Evolutionary conservation across 2,329 filamentous ascomycete genomes (phyloP).

Genomic region (Pseudogymnoascus sp.): DNA sequence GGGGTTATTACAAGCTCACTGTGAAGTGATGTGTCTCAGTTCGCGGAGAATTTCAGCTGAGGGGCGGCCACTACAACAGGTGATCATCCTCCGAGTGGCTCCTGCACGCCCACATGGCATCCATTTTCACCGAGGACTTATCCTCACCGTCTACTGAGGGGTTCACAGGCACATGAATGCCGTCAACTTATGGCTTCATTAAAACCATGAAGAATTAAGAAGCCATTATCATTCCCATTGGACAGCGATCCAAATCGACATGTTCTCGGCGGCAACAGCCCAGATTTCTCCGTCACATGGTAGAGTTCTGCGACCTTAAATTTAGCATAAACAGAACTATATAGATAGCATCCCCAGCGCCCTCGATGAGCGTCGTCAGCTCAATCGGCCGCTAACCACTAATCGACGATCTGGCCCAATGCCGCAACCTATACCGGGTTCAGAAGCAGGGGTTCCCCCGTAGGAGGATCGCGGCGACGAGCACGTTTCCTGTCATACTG

Average conservation of each 20-base stretch:
- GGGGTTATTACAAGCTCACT: neutral
- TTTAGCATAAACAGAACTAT: slow-evolving; percentile 1
- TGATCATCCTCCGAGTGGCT: neutral
- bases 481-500: neutral
- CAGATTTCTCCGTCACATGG: neutral
- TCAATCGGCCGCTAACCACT: slow-evolving; percentile 1
- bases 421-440: neutral
- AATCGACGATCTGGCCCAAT: neutral
- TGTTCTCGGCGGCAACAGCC: neutral
- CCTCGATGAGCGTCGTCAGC: neutral
- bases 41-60: neutral
- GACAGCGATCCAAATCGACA: neutral
- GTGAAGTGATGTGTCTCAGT: neutral
- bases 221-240: neutral
- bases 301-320: neutral
- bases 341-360: neutral
- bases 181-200: neutral
- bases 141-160: neutral
- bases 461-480: neutral
- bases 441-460: neutral
- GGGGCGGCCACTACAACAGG: neutral
- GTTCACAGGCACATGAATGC: neutral
- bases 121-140: neutral
- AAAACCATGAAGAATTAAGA: neutral
- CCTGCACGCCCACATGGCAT: neutral